Evolutionary conservation across 108 stramenopile genomes (phyloP), one percentile per base, ranked within the genome.

Genomic region (Seminavis robusta): DNA sequence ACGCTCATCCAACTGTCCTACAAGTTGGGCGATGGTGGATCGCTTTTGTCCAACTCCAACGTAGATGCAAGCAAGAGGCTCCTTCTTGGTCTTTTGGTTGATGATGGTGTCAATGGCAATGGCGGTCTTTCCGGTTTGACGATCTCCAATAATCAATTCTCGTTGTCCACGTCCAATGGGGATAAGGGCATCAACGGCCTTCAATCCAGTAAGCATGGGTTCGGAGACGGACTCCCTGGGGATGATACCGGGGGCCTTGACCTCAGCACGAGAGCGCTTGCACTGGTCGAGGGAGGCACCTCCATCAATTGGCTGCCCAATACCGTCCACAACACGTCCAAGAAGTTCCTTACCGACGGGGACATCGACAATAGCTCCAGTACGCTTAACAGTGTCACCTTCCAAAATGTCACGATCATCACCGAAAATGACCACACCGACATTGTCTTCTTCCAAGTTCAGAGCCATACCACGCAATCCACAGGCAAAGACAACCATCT

Each of bases 61-160:
- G 92, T 99, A 99, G 74, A 99, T 97, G 74, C 98, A 99, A 64
- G 94, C 95, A 52, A 99, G 88, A 47, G 95, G 94, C 37, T 98
- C 98, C 76, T 91, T 90, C 87, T 95, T 95, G 79, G 95, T 97
- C 87, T 97, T 99, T 86, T 99, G 97, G 96, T 99, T 99, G 88
- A 99, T 99, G 69, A 99, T 97, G 82, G 98, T 99, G 67, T 99
- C 98, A 71, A 99, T 97, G 77, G 97, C 97, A 75, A 99, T 98
- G 62, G 98, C 98, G 40, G 98, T 99, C 94, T 99, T 99, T 47
- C 98, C 98, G 32, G 98, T 99, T 83, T 99, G 98, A 84, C 98
- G 95, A 94, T 99, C 98, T 58, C 94, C 94, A 70, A 95, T 95
- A 62, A 97, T 89, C 61, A 97, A 84, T 71, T 95, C 94, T 78